Evolutionary conservation across 2,329 filamentous ascomycete genomes (phyloP), one percentile per base, ranked within the genome.

Genomic region (Talaromyces sp.): DNA sequence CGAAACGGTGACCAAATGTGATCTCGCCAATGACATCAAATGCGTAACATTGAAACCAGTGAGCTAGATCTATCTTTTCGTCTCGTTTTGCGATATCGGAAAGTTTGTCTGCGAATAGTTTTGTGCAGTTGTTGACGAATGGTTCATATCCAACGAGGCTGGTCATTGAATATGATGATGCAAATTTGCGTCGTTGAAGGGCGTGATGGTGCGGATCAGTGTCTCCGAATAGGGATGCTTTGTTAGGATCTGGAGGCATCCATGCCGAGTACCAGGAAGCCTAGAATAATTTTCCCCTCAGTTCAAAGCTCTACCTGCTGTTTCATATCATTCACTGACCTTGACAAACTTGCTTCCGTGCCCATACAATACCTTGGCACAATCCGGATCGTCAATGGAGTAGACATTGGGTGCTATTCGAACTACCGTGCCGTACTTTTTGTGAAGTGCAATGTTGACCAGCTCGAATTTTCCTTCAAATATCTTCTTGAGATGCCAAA

Each of bases 11-110:
- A 13, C 72, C 73, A 62, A 76, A 76, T 1, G 76, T 78, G 24
- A 78, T 64, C 39, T 77, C 73, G 1, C 74, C 74, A 19, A 79
- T 75, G 1, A 78, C 76, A 67, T 78, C 76, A 56, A 77, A 77
- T 0, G 76, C 76, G 19, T 58, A 64, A 22, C 41, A 52, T 22
- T 68, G 52, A 24, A 64, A 39, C 62, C 62, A 64, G 16, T 58
- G 35, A 39, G 35, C 56, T 19, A 58, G 56, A 31, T 52, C 48
- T 33, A 52, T 52, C 27, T 31, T 52, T 52, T 52, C 48, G 27
- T 52, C 8, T 7, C 24, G 24, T 52, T 52, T 52, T 13, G 48
- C 48, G 31, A 52, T 52, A 4, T 58, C 14, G 11, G 24, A 58
- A 39, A 39, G 24, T 58, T 43, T 19, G 1, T 27, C 9, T 4